Conservation (phyloP, 495 filamentous ascomycete genomes). For the Oidiodendron maius region DNA sequence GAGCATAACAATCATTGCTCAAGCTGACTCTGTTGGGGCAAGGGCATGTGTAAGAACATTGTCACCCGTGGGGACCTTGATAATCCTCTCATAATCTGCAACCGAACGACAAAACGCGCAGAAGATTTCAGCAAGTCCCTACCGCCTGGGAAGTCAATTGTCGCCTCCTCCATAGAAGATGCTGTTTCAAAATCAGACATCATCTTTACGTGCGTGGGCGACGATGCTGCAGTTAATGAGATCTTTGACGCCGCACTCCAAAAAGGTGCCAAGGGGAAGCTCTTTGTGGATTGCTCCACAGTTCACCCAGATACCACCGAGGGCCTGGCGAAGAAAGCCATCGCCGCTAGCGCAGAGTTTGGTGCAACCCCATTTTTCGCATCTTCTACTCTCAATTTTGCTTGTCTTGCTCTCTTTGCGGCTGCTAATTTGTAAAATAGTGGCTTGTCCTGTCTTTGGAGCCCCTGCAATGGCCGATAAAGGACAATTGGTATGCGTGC, state of each 20-base stretch:
- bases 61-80: constrained; percentile 67
- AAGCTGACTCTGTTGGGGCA: neutral
- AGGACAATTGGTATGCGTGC: constrained; percentile 69
- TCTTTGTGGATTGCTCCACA: constrained; percentile 83
- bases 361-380: no score
- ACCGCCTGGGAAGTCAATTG: constrained; percentile 48
- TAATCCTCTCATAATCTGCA: constrained; percentile 69
- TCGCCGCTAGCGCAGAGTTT: constrained; percentile 59
- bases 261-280: constrained; percentile 56
- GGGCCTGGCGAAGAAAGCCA: constrained; percentile 47
- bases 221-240: constrained; percentile 63
- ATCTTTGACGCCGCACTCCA: constrained; percentile 49
- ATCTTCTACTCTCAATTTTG: neutral
- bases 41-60: constrained; percentile 87
- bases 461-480: constrained; percentile 72
- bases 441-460: constrained; percentile 79
- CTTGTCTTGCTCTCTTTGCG: neutral
- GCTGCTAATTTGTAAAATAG: neutral
- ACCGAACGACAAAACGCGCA: constrained; percentile 62
- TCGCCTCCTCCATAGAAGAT: constrained; percentile 54
- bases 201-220: constrained; percentile 78
- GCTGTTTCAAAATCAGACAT: constrained; percentile 66
- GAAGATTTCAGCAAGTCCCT: constrained; percentile 49
- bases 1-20: constrained; percentile 13
- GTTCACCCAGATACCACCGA: constrained; percentile 80